A percentile compares a stretch with the other conserved stretches of the same genome.
These are phyloP conservation scores for Somion occarium DNA, from an alignment of 1,284 basidiomycete genomes.

Conservation along the genomic window DNA sequence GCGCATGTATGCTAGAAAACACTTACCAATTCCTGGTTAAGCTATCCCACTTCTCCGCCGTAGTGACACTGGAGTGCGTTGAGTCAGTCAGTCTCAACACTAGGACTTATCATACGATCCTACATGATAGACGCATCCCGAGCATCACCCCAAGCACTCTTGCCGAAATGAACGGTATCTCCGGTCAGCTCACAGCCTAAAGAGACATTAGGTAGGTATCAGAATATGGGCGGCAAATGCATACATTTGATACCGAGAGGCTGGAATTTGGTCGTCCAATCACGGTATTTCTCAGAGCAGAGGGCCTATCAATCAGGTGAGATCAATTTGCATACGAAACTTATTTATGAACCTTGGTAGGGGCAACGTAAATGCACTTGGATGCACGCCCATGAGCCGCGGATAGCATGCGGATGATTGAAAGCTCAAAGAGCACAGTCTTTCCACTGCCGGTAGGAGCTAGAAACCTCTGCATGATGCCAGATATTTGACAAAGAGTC, in stretches of 20 bases:
- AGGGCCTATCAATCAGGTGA: conserved; percentile 54
- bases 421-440: conserved; percentile 90
- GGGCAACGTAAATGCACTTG: conserved; percentile 91
- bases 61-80: conserved; percentile 70
- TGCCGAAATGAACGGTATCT: conserved; percentile 67
- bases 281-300: conserved; percentile 79
- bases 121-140: conserved; percentile 77
- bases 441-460: conserved; percentile 94
- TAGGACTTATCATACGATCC: too few relatives aligned
- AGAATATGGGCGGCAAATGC: conserved; percentile 14
- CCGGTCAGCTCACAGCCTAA: conserved; percentile 89
- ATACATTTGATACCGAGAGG: conserved; percentile 71
- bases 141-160: conserved; percentile 65
- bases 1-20: not conserved
- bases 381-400: conserved; percentile 33
- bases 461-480: conserved; percentile 20
- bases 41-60: conserved; percentile 94
- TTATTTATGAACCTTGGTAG: conserved; percentile 69
- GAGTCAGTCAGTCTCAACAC: too few relatives aligned
- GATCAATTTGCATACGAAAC: not conserved
- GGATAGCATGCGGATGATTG: conserved; percentile 76
- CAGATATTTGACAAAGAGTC: conserved; percentile 3
- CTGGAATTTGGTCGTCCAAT: conserved; percentile 83
- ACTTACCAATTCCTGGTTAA: conserved; percentile 76
- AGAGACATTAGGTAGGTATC: not conserved